Base-by-base conservation (phyloP, 192 early-diverging fungal species). In the Helicostylum pulchrum region DNA sequence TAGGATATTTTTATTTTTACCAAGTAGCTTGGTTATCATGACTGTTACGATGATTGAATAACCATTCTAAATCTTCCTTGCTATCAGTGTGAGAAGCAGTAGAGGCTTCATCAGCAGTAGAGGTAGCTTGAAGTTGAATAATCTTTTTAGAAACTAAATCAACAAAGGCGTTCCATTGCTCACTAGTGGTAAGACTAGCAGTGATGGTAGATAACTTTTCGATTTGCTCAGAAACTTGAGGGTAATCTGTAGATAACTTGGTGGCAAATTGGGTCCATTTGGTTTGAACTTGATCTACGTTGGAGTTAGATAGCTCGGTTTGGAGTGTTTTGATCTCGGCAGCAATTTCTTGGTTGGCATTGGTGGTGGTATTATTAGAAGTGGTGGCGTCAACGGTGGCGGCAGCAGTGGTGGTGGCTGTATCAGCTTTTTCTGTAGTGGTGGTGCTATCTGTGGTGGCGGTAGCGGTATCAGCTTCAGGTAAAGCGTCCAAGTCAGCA, bases 201-300 rank as follows among this genome's bases (percentile, higher is more conserved):
- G 62, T 43, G 39, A 53, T 53, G 3, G 36, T 26, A 15, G 32
- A 42, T 46, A 64, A 17, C 9, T 52, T 17, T 2, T 64, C 26
- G 34, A 64, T 42, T 17, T 52, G 19, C 1, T 32, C 32, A 12
- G 48, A 23, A 15, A 64, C 23, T 21, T 69, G 46, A 42, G 67
- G 67, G 30, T 69, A 62, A n/a, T 32, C 21, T 26, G 32, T 26
- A 14, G 36, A 31, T n/a, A 69, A 30, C 2, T 61, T 19, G 34
- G 19, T 57, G 5, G 54, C 54, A 39, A 69, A 62, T 3, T 42
- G 6, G 30, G 23, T 26, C 67, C 67, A 69, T 21, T 62, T 12
- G 8, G 59, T 50, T 34, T 69, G 61, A 53, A 69, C 31, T 56
- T 54, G 46, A 43, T 56, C 51, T 36, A 53, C 53, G 7, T 39